Evolutionary conservation across 2,329 filamentous ascomycete species (phyloP), one percentile per base, ranked within the genome.

Genomic region (Monosporascus sp.): DNA sequence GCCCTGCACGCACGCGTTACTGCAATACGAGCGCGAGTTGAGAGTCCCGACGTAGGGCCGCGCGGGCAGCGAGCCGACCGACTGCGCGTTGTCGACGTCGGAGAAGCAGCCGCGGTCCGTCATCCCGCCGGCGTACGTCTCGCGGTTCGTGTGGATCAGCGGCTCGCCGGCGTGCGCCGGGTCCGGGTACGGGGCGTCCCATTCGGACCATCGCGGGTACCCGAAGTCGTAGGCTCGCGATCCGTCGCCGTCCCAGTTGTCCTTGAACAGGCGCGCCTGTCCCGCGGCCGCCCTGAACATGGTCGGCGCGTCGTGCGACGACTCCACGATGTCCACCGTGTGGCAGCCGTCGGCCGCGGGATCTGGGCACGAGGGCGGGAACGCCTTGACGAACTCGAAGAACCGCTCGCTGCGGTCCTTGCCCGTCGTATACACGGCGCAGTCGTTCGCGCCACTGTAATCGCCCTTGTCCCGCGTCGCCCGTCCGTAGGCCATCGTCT

Each of bases 161-260:
- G 52, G 31, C 37, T 54, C 41, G 2, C 27, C 17, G 17, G 18
- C 44, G 22, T 22, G 49, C 4, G 52, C 44, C 43, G 49, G 48
- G 24, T 59, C 54, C 15, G 46, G 53, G 43, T 57, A 56, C 7
- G 55, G 55, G 36, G 48, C 35, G 45, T 57, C 55, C 17, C 47
- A 46, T 9, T 18, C 5, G 7, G 37, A 31, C 44, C 50, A 45
- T 14, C 55, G 53, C 47, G 55, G 55, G 35, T 53, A 55, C 5
- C 50, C 50, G 36, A 46, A 50, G 27, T 57, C 55, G 20, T 49
- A 51, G 2, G 53, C 48, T 2, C 48, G 39, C 15, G 25, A 18
- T 14, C 53, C 53, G 9, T 37, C 18, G 15, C 55, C 55, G 11
- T 49, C 35, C 41, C 48, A 57, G 53, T 57, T 57, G 41, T 57